Evolutionary conservation across 2,329 filamentous ascomycete species (phyloP), one percentile per base, ranked within the genome.

Genomic region (Leptographium flavum): DNA sequence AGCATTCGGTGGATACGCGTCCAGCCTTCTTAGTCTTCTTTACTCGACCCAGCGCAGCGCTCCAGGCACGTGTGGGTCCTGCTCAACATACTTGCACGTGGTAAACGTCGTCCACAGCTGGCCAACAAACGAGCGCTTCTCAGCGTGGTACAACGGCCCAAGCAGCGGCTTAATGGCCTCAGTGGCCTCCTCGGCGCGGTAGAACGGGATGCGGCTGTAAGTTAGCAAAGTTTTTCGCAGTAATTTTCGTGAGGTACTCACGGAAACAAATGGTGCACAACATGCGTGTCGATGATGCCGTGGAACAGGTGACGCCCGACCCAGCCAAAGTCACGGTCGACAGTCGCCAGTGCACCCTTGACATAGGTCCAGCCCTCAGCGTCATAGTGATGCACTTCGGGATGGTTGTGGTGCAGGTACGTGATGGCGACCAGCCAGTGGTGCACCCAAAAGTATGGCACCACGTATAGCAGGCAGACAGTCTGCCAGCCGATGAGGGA

Each of bases 351-450:
- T 45, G 88, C 90, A 55, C 88, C 88, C 54, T 88, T 87, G 54
- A 87, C 79, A 60, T 87, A 96, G 66, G 82, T 94, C 88, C 88
- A 96, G 56, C 81, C 76, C 50, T 83, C 74, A 48, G 77, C 74
- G 44, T 80, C 75, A 73, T 95, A 96, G 72, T 95, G 88, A 49
- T 88, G 88, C 39, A 95, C 82, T 22, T 82, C 78, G 42, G 87
- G 87, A 63, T 96, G 87, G 59, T 88, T 95, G 75, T 96, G 88
- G 68, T 96, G 88, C 50, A 95, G 79, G 74, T 81, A 95, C 54
- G 88, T 96, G 63, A 96, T 95, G 62, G 88, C 87, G 54, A 96
- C 88, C 88, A 96, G 83, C 90, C 90, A 96, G 77, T 95, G 87
- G 76, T 96, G 94, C 45, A 95, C 88, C 90, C 90, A 95, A 49